Evolutionary conservation across 2,329 filamentous ascomycete species (phyloP).

Genomic region (Pseudocercospora eumusae): DNA sequence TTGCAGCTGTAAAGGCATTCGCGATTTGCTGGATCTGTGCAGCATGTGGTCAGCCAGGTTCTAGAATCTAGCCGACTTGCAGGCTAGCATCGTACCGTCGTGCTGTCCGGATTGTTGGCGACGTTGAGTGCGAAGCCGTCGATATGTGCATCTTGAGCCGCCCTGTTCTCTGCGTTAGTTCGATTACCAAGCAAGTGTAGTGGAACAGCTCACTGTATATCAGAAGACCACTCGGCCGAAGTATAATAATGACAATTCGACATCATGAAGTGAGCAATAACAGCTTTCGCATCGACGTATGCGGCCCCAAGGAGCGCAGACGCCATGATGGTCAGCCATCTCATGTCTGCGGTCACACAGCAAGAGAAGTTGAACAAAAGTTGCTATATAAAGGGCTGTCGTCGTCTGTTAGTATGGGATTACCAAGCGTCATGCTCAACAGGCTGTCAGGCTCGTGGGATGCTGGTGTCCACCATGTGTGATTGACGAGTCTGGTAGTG

Average conservation of each 20-base stretch:
- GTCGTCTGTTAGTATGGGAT: not conserved
- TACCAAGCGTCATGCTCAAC: not conserved
- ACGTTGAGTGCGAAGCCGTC: conserved; percentile 57
- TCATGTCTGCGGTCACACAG: conserved; percentile 12
- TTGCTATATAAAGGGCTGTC: not conserved
- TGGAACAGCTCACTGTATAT: conserved; percentile 8
- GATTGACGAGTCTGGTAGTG: not conserved
- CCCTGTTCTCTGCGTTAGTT: not conserved
- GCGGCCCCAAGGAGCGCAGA: conserved; percentile 18
- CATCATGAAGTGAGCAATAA: conserved; percentile 24
- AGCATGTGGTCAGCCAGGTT: not conserved
- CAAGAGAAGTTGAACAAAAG: not conserved
- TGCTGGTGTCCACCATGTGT: not conserved
- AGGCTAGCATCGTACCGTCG: not conserved
- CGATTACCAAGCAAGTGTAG: not conserved
- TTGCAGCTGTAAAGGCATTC: conserved; percentile 48
- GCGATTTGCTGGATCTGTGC: conserved; percentile 48
- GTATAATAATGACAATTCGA: conserved; percentile 19
- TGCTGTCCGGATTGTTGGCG: conserved; percentile 43
- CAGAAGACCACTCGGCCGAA: conserved; percentile 17
- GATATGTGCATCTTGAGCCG: conserved; percentile 36
- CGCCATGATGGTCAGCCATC: conserved; percentile 17
- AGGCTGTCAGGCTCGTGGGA: not conserved
- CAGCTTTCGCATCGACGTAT: conserved; percentile 18
- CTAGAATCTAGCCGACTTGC: not conserved